Evolutionary conservation across 2,329 filamentous ascomycete genomes (phyloP), one percentile per base, ranked within the genome.

Genomic region (Microdochium nivale): DNA sequence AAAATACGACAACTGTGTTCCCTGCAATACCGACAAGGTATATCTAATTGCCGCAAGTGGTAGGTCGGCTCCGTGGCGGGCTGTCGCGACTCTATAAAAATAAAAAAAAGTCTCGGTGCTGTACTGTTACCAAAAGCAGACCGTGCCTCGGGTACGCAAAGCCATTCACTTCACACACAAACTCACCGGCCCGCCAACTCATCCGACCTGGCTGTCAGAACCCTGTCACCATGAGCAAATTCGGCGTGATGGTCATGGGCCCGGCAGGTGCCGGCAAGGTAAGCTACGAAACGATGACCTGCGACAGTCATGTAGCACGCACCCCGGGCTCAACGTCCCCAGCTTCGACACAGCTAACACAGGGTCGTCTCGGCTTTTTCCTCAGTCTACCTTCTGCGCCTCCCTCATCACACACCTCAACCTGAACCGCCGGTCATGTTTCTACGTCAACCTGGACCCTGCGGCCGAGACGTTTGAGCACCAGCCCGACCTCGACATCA

Each of bases 361-460:
- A 16, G 35, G 9, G 32, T 33, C 35, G 4, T 19, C 7, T 40
- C 13, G 14, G 16, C 35, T 30, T 11, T 30, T 30, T 30, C 25
- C 53, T 11, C 58, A 90, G 81, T 95, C 91, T 25, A 99, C 94
- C 55, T 99, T 99, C 70, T 96, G 90, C 76, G 86, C 88, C 53
- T 83, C 90, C 60, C 80, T 99, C 61, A 96, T 97, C 67, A 90
- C 94, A 54, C 90, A 97, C 65, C 84, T 97, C 25, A 84, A 89
- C 61, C 87, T 90, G 65, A 91, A 89, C 70, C 88, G 89, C 52
- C 88, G 91, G n/a, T 95, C 90, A 49, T 88, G 88, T 70, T 96
- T 95, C 78, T 99, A 97, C 72, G 87, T 99, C 66, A 99, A 99
- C 72, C 89, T 99, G 63, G 94, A 99, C 68, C 94, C 94, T 7